Conservation (phyloP, 1,139 yeast genomes). For the Candida mesenterica region DNA sequence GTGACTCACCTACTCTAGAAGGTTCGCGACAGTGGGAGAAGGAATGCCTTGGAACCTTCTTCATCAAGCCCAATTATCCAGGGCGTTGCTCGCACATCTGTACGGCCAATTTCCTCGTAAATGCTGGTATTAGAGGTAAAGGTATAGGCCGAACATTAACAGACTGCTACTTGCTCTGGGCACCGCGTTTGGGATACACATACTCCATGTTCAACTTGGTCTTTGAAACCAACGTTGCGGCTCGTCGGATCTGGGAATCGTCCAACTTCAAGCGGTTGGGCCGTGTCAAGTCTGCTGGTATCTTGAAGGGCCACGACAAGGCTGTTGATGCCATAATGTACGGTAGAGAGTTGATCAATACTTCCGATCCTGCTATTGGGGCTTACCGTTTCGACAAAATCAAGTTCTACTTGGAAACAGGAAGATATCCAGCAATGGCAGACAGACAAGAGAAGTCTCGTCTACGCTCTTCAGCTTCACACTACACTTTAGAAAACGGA, state of each 20-base stretch:
- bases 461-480: conserved; percentile 76
- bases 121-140: conserved; percentile 89
- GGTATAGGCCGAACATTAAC: conserved; percentile 87
- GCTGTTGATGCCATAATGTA: conserved; percentile 82
- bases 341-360: conserved; percentile 53
- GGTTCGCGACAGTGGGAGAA: conserved; percentile 80
- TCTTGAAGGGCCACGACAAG: conserved; percentile 75
- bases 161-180: conserved; percentile 87
- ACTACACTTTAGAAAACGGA: conserved; percentile 69
- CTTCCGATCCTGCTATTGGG: conserved; percentile 50
- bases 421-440: conserved; percentile 80
- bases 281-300: conserved; percentile 78
- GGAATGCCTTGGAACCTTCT: conserved; percentile 83
- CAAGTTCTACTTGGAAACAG: conserved; percentile 75
- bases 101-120: conserved; percentile 83
- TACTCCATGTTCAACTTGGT: conserved; percentile 82
- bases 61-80: conserved; percentile 83
- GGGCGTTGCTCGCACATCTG: conserved; percentile 94
- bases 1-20: conserved; percentile 60
- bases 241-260: conserved; percentile 76
- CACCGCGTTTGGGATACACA: conserved; percentile 83
- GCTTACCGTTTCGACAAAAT: conserved; percentile 75
- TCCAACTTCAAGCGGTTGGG: conserved; percentile 78
- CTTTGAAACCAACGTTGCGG: conserved; percentile 84
- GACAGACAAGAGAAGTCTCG: conserved; percentile 84